Percentiles rank a stretch among this genome's conserved stretches.
Evolutionary conservation across 2,329 filamentous ascomycete species (phyloP).

Genomic region (Cercospora sp.): DNA sequence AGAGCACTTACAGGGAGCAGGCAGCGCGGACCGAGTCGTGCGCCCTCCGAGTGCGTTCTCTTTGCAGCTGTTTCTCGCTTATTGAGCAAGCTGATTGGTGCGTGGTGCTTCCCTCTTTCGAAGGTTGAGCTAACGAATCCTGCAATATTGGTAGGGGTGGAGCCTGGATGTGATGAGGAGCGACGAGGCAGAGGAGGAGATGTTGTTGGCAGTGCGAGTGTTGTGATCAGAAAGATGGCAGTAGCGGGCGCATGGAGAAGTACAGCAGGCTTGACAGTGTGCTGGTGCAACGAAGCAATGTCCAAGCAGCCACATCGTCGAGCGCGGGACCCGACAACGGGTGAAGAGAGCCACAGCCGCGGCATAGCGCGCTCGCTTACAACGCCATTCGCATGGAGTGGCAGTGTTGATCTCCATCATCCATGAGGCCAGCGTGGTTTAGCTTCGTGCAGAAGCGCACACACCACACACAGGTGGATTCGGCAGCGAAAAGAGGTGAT

Average conservation of each 20-base stretch:
- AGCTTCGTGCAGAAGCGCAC: conserved; percentile 18
- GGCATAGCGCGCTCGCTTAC: conserved; percentile 17
- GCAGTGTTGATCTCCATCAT: conserved; percentile 25
- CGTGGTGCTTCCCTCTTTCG: conserved; percentile 13
- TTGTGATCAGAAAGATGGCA: background rate
- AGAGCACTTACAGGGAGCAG: conserved; percentile 17
- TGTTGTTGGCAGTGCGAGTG: background rate
- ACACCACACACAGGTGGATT: background rate
- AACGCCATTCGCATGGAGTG: conserved; percentile 13
- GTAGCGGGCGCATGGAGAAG: conserved; percentile 13
- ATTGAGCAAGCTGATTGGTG: conserved; percentile 20
- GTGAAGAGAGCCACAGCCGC: conserved; percentile 26
- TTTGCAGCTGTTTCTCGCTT: conserved; percentile 20
- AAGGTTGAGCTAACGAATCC: conserved; percentile 25
- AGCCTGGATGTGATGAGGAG: conserved; percentile 14
- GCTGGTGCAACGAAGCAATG: conserved; percentile 25
- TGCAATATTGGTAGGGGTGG: conserved; percentile 23
- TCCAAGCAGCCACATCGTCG: conserved; percentile 17
- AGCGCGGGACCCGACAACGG: conserved; percentile 22
- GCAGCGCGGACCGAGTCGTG: conserved; percentile 28
- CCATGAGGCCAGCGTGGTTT: background rate
- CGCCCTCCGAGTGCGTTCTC: conserved; percentile 17
- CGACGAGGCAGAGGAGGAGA: background rate
- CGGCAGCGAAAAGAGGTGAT: conserved; percentile 15
- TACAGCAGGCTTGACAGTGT: conserved; percentile 27